These are phyloP conservation scores for Coemansia sp. DNA, from an alignment of 192 early-diverging fungal species.

Conservation along the genomic window DNA sequence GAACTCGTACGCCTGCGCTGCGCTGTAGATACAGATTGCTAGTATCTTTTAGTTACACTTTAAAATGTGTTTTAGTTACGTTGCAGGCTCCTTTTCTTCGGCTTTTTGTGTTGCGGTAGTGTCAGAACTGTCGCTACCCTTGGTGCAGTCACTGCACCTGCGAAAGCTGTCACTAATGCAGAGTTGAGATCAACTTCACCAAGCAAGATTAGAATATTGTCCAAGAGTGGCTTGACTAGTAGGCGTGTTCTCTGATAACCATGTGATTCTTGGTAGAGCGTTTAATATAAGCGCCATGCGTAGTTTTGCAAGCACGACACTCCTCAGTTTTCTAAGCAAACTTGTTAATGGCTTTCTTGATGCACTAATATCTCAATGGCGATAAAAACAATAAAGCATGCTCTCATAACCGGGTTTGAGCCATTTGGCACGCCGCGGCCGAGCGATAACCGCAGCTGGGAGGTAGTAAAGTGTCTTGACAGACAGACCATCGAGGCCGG, in stretches of 20 bases:
- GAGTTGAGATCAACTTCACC: too few relatives aligned
- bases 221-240: too few relatives aligned
- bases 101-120: neutral
- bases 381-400: conserved; percentile 17
- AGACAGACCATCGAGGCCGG: conserved; percentile 7
- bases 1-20: conserved; percentile 35
- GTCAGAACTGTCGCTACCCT: neutral
- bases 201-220: too few relatives aligned
- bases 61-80: neutral
- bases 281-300: too few relatives aligned
- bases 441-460: conserved; percentile 51
- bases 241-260: too few relatives aligned
- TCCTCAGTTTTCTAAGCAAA: too few relatives aligned
- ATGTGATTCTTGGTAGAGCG: too few relatives aligned
- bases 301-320: too few relatives aligned
- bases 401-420: conserved; percentile 50
- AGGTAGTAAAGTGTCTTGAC: conserved; percentile 31
- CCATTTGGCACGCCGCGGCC: conserved; percentile 50
- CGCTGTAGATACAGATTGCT: neutral
- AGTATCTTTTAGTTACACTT: conserved; percentile 7
- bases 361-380: too few relatives aligned
- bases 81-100: conserved; percentile 25
- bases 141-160: conserved; percentile 35
- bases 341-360: too few relatives aligned
- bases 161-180: too few relatives aligned